Percentiles rank a stretch among this genome's conserved stretches.
These are phyloP conservation scores for Petunia secreta DNA, from an alignment of 257 asterid species.

Conservation along the genomic window DNA sequence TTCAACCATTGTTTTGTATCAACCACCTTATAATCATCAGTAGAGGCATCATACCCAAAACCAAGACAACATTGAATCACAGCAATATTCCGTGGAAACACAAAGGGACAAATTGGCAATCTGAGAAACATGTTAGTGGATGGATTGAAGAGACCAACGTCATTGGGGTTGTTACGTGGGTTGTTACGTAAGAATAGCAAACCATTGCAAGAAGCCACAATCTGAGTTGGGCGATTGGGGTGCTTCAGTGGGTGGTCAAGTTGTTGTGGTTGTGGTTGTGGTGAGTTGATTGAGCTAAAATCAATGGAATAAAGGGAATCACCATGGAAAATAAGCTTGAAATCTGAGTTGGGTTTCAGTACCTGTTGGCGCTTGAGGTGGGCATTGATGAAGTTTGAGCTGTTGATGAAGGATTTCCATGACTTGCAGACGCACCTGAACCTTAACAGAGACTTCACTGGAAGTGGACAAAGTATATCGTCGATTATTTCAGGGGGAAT, in stretches of 20 bases:
- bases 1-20: slow-evolving; percentile 42
- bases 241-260: background rate
- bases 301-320: slow-evolving; percentile 34
- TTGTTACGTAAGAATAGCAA: slow-evolving; percentile 26
- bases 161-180: background rate
- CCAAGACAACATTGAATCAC: slow-evolving; percentile 35
- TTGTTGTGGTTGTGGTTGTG: background rate
- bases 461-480: no score
- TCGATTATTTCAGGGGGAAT: no score
- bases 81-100: background rate
- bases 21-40: slow-evolving; percentile 43
- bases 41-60: slow-evolving; percentile 44
- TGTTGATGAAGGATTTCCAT: slow-evolving; percentile 54
- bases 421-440: slow-evolving; percentile 52
- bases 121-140: slow-evolving; percentile 29
- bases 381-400: slow-evolving; percentile 40
- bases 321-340: background rate
- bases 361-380: no score
- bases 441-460: slow-evolving; percentile 32
- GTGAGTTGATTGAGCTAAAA: slow-evolving; percentile 20
- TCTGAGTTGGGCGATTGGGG: background rate
- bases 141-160: slow-evolving; percentile 42
- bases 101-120: slow-evolving; percentile 35
- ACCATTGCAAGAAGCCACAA: slow-evolving; percentile 37
- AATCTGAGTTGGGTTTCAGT: no score